phyloP scores from a whole-genome alignment of 345 rosid species.

The Mallotus nudiflorus region DNA sequence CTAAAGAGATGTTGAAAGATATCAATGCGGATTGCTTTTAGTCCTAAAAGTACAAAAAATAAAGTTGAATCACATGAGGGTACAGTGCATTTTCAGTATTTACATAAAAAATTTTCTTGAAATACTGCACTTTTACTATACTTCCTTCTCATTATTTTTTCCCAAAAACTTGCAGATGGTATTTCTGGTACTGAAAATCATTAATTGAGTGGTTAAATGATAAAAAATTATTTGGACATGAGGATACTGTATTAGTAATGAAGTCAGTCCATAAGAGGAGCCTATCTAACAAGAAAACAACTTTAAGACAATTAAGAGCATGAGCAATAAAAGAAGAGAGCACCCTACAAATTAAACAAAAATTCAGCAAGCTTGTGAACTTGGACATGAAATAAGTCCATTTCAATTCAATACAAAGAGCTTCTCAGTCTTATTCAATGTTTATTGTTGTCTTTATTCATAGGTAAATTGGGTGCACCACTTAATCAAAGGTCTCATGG shows the following conservation, averaged over 20 bases:
- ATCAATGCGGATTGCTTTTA: slow-evolving; percentile 32
- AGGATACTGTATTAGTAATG: too few relatives aligned
- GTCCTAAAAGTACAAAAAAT: slow-evolving; percentile 17
- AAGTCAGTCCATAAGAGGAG: too few relatives aligned
- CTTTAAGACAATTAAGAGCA: too few relatives aligned
- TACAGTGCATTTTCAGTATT: slow-evolving; percentile 16
- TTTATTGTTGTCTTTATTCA: slow-evolving; percentile 8
- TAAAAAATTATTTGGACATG: too few relatives aligned
- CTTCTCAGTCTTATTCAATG: neutral
- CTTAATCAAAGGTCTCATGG: slow-evolving; percentile 1
- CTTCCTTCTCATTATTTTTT: too few relatives aligned
- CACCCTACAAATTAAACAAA: neutral
- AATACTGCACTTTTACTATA: neutral
- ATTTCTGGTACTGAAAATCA: too few relatives aligned
- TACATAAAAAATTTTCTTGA: neutral
- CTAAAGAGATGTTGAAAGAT: slow-evolving; percentile 22
- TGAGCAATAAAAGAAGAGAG: slow-evolving; percentile 1
- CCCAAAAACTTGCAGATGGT: too few relatives aligned
- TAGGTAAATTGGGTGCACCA: neutral
- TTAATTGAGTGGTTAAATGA: too few relatives aligned
- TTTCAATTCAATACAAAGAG: neutral
- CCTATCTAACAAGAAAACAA: too few relatives aligned
- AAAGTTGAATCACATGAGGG: slow-evolving; percentile 33
- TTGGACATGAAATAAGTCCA: neutral
- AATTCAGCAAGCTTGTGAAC: slow-evolving; percentile 18